Conservation (phyloP, 306 rosid genomes). For the Medicago lupulina region DNA sequence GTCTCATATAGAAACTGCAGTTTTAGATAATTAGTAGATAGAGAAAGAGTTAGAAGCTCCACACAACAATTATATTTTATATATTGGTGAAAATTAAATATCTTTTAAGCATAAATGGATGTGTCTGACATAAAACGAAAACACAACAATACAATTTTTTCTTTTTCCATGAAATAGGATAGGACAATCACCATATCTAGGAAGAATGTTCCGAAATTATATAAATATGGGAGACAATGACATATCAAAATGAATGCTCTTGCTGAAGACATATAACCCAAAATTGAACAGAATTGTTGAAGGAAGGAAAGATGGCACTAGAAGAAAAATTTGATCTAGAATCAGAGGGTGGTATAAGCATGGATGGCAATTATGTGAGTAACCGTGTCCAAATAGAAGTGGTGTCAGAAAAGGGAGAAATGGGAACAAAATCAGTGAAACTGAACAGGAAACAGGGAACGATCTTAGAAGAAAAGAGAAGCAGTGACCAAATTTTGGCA, state of each 20-base stretch:
- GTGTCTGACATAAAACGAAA: neutral
- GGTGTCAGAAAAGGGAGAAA: no score
- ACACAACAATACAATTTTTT: neutral
- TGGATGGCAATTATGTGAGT: no score
- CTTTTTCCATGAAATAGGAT: neutral
- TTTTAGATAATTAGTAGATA: neutral
- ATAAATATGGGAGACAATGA: neutral
- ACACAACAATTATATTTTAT: neutral
- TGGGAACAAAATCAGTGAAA: conserved; percentile 12
- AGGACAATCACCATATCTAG: neutral
- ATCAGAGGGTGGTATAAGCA: no score
- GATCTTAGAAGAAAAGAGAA: no score
- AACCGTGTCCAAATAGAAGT: no score
- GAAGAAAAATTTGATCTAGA: no score
- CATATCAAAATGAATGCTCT: neutral
- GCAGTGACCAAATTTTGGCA: no score
- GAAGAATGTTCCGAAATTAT: neutral
- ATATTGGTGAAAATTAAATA: neutral
- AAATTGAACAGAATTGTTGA: no score
- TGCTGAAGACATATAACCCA: no score
- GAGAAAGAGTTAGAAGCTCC: neutral
- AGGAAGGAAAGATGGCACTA: no score
- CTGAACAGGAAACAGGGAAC: no score
- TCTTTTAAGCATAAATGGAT: neutral
- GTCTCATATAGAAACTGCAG: neutral